Base-by-base conservation (phyloP, 106 monocot genomes). In the Dendrobium nobile region DNA sequence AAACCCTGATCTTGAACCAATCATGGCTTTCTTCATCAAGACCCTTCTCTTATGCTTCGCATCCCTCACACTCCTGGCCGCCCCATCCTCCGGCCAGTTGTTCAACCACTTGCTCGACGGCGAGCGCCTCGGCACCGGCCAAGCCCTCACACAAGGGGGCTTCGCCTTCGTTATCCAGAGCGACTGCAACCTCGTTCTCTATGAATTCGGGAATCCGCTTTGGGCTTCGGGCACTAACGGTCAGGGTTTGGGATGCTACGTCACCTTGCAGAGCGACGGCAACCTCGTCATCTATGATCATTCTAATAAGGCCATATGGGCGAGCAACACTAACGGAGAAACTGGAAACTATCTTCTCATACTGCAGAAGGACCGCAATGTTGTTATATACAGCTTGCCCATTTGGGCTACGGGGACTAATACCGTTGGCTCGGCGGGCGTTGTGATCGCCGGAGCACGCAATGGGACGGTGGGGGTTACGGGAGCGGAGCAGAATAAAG, bases 271-370 rank as follows among this genome's bases (percentile, higher is more conserved):
- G 51, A 19, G 1, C 20, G 83, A 83, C 54, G 83, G 78, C 18
- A 83, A 83, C 78, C 70, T 83, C 18, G 83, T 83, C 9, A 26
- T 83, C 4, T 83, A 83, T 68, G 65, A 78, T 51, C 24, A 15
- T 15, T 40, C 4, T 22, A 78, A 77, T 43, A 31, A 13, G 0
- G 54, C 78, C 51, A 2, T 83, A 9, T 83, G 83, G 83, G 83
- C 78, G 19, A 78, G 78, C 55, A 68, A 78, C n/a, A 83, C 67
- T 37, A 6, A 2, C 4, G 48, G 54, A 11, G 48, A 1, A 0
- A 16, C 55, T 42, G 43, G 82, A 17, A 2, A 78, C 48, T 83
- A 72, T 8, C 78, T 83, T 20, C 43, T 78, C 7, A 47, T 84
- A 0, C 79, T 84, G 27, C 83, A 84, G 16, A 42, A 0, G 4